A percentile compares a stretch with the other conserved stretches of the same genome.
These are phyloP conservation scores for Entonaema liquescens DNA, from an alignment of 495 filamentous ascomycete genomes.

Conservation along the genomic window DNA sequence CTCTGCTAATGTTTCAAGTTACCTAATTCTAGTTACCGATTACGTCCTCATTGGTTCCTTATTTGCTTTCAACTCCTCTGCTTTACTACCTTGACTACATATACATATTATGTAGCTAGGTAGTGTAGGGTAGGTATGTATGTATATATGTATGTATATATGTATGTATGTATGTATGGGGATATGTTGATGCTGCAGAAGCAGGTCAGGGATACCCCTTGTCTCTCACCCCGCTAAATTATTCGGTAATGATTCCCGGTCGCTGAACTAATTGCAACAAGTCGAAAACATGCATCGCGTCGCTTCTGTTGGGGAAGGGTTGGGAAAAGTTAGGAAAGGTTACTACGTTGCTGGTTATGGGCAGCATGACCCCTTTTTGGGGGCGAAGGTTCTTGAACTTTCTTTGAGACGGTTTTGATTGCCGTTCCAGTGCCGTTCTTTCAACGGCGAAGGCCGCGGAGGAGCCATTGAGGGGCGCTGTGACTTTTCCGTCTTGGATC, in stretches of 20 bases:
- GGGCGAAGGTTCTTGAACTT: slow-evolving; percentile 26
- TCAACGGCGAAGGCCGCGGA: slow-evolving; percentile 24
- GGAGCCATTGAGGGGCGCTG: background rate
- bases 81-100: too few relatives aligned
- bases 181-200: slow-evolving; percentile 7
- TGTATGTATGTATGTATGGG: background rate
- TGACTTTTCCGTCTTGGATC: slow-evolving; percentile 15
- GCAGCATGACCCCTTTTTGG: slow-evolving; percentile 19
- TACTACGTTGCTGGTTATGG: background rate
- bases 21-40: background rate
- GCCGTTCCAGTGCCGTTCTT: slow-evolving; percentile 5
- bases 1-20: background rate
- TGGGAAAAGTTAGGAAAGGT: too few relatives aligned
- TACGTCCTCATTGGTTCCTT: background rate
- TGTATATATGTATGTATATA: background rate
- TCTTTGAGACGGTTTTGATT: slow-evolving; percentile 25
- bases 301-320: background rate
- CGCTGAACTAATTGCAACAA: slow-evolving; percentile 20
- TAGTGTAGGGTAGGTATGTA: too few relatives aligned
- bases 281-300: slow-evolving; percentile 18
- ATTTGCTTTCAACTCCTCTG: background rate
- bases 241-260: slow-evolving; percentile 37
- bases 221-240: slow-evolving; percentile 27
- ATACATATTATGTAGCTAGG: too few relatives aligned
- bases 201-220: slow-evolving; percentile 12